These are phyloP conservation scores for Solanum appendiculatum DNA, from an alignment of 257 asterid genomes.

Conservation along the genomic window DNA sequence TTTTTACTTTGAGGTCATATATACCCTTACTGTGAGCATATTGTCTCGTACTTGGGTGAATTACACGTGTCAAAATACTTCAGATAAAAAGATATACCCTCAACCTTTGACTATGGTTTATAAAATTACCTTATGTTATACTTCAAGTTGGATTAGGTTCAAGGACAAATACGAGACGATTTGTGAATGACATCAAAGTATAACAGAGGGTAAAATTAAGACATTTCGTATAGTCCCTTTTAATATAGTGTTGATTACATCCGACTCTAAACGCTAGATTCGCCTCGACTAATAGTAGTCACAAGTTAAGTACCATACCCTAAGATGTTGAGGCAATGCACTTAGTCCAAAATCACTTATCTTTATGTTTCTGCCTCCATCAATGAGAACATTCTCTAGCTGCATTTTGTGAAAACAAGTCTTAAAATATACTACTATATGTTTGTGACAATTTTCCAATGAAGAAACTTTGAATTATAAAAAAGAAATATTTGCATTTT, in stretches of 20 bases:
- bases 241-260: neutral
- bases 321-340: conserved; percentile 91
- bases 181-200: neutral
- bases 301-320: conserved; percentile 33
- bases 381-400: conserved; percentile 88
- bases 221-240: neutral
- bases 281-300: neutral
- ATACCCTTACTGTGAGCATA: neutral
- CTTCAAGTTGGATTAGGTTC: neutral
- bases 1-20: neutral
- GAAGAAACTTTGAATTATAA: neutral
- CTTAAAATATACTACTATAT: neutral
- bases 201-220: neutral
- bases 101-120: neutral
- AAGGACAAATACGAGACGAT: neutral
- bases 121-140: neutral
- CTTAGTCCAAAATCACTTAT: conserved; percentile 94
- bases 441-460: neutral
- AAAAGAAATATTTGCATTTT: neutral
- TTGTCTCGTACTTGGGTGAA: neutral
- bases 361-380: conserved; percentile 58
- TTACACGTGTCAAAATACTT: neutral
- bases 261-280: neutral
- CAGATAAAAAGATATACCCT: neutral
- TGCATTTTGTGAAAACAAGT: conserved; percentile 21